phyloP scores from a whole-genome alignment of 257 asterid species.

The Solanum habrochaites region DNA sequence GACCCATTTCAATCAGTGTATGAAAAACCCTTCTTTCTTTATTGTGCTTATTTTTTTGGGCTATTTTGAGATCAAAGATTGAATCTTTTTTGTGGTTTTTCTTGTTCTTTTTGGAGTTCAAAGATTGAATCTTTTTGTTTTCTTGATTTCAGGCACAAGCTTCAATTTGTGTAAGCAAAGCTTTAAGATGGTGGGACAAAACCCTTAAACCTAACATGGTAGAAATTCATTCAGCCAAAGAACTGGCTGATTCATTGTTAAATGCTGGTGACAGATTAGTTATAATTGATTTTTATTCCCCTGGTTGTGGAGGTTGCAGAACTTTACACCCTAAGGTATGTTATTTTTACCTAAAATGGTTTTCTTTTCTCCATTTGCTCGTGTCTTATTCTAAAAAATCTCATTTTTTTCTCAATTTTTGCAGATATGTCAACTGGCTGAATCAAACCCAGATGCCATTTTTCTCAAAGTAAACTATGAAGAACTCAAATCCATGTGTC shows the following conservation, averaged over 20 bases:
- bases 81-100: neutral
- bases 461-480: constrained; percentile 80
- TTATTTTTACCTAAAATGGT: neutral
- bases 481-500: constrained; percentile 65
- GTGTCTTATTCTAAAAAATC: neutral
- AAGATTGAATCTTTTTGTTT: neutral
- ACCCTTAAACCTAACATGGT: constrained; percentile 64
- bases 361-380: neutral
- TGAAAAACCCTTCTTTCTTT: neutral
- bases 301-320: constrained; percentile 96
- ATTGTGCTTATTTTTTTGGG: neutral
- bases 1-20: constrained; percentile 42
- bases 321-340: constrained; percentile 84
- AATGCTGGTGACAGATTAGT: constrained; percentile 82
- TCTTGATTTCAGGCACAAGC: constrained; percentile 47
- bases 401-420: neutral
- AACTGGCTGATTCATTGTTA: constrained; percentile 44
- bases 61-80: neutral
- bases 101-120: neutral
- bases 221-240: constrained; percentile 64
- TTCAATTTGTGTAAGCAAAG: constrained; percentile 29
- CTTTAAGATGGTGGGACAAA: constrained; percentile 90
- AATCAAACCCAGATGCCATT: constrained; percentile 47
- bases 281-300: constrained; percentile 76
- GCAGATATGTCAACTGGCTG: constrained; percentile 92